A percentile compares a stretch with the other conserved stretches of the same genome.
These are phyloP conservation scores for Metschnikowia lunata DNA, from an alignment of 805 yeast species.

Conservation along the genomic window DNA sequence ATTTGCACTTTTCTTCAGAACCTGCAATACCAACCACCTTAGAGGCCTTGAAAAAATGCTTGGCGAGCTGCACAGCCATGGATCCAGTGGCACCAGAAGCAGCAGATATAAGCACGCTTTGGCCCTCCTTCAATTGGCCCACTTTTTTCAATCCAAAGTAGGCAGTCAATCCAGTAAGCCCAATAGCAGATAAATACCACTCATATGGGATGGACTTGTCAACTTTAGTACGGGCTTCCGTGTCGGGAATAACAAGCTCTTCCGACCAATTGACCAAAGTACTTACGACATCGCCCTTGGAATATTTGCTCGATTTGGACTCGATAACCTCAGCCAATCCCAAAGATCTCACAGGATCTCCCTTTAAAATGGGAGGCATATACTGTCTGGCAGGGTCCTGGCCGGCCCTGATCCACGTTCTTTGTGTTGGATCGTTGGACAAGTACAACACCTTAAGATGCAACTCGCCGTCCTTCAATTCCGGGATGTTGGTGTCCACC, in stretches of 20 bases:
- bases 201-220: conserved; percentile 32
- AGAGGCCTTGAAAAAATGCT: conserved; percentile 47
- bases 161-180: conserved; percentile 59
- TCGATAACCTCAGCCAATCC: conserved; percentile 50
- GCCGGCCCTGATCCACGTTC: conserved; percentile 47
- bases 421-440: conserved; percentile 63
- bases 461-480: conserved; percentile 38
- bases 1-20: conserved; percentile 49
- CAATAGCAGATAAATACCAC: conserved; percentile 46
- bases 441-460: conserved; percentile 43
- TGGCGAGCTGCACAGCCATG: conserved; percentile 53
- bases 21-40: conserved; percentile 63
- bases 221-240: conserved; percentile 24
- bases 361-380: conserved; percentile 36
- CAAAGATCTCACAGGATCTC: conserved; percentile 41
- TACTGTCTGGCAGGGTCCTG: conserved; percentile 28
- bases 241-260: conserved; percentile 34
- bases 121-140: conserved; percentile 42
- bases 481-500: conserved; percentile 11
- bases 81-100: conserved; percentile 75
- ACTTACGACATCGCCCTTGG: conserved; percentile 42
- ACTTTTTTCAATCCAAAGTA: conserved; percentile 49
- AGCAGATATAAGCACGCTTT: conserved; percentile 55
- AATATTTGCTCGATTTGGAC: conserved; percentile 35
- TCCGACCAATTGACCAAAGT: conserved; percentile 46